A percentile compares a stretch with the other conserved stretches of the same genome.
phyloP scores from a whole-genome alignment of 2,329 filamentous ascomycete genomes.

The Ceratocystis alfenasii region DNA sequence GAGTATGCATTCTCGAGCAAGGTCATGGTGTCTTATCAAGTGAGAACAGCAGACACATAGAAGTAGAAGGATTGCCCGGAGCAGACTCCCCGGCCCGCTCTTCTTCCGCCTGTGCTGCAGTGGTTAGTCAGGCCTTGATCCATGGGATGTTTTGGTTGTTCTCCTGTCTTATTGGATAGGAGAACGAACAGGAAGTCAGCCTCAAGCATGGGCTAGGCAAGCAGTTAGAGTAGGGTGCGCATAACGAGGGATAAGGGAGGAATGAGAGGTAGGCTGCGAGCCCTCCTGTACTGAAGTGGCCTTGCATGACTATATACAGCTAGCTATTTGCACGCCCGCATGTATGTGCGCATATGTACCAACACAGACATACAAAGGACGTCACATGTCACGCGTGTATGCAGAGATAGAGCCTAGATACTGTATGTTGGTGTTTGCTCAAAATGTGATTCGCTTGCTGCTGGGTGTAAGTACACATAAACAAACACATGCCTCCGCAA shows the following conservation, averaged over 20 bases:
- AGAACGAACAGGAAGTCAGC: neutral
- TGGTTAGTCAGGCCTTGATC: neutral
- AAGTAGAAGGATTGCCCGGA: conserved; percentile 1
- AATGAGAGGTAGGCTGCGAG: neutral
- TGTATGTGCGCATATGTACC: neutral
- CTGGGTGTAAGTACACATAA: neutral
- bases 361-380: neutral
- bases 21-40: neutral
- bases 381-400: neutral
- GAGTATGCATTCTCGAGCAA: neutral
- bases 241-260: neutral
- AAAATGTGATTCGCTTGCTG: neutral
- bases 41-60: neutral
- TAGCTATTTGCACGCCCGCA: neutral
- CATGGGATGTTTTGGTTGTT: neutral
- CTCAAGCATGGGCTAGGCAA: neutral
- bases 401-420: neutral
- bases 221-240: neutral
- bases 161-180: neutral
- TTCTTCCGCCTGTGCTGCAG: neutral
- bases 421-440: neutral
- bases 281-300: neutral
- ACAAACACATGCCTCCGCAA: neutral
- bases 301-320: neutral
- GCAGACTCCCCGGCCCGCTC: neutral